A percentile compares a stretch with the other conserved stretches of the same genome.
Conservation (phyloP, 805 yeast genomes). For the Candida gorgasii region DNA sequence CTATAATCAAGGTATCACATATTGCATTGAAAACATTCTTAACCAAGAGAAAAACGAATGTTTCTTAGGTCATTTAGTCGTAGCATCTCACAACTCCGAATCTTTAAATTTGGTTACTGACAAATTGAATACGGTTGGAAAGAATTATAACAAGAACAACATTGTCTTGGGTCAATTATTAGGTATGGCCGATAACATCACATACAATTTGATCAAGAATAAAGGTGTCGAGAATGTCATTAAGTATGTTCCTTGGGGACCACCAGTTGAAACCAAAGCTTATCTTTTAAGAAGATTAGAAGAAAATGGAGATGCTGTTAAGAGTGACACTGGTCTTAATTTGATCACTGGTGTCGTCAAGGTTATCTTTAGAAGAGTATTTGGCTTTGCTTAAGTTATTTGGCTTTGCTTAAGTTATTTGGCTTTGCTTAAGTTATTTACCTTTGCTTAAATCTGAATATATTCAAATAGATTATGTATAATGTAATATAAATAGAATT, state of each 20-base stretch:
- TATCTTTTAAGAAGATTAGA: constrained; percentile 86
- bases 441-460: constrained; percentile 14
- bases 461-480: too few species aligned
- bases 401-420: constrained; percentile 9
- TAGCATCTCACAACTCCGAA: constrained; percentile 84
- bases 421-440: constrained; percentile 9
- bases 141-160: constrained; percentile 43
- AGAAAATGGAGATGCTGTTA: constrained; percentile 94
- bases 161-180: constrained; percentile 86
- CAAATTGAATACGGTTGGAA: constrained; percentile 33
- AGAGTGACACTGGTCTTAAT: constrained; percentile 79
- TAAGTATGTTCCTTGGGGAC: constrained; percentile 98
- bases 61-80: constrained; percentile 74
- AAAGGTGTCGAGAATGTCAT: constrained; percentile 73
- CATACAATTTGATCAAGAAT: constrained; percentile 67
- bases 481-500: constrained; percentile 3
- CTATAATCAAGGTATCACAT: constrained; percentile 69
- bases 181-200: constrained; percentile 94
- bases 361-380: constrained; percentile 25
- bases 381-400: constrained; percentile 11
- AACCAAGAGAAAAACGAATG: constrained; percentile 41
- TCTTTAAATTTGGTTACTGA: constrained; percentile 76
- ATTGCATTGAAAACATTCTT: constrained; percentile 60
- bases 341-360: constrained; percentile 54
- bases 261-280: constrained; percentile 89